Evolutionary conservation across 768 basidiomycete species (phyloP).

Genomic region (Macrolepiota albuminosa): DNA sequence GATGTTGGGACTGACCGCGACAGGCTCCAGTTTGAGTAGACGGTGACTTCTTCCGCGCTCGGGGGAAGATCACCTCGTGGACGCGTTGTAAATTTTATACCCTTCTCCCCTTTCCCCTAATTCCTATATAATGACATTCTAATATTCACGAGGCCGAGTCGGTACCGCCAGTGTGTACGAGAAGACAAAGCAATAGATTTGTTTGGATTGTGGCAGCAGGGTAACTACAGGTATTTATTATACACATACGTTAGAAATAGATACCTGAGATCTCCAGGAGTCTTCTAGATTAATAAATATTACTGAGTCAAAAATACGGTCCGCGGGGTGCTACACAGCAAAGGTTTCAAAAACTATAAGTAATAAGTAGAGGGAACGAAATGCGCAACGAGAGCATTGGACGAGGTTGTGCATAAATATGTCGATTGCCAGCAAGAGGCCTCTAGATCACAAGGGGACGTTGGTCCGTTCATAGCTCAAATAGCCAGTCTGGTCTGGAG

Average conservation of each 20-base stretch:
- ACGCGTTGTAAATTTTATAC: conserved; percentile 6
- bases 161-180: conserved; percentile 3
- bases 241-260: conserved; percentile 20
- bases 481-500: conserved; percentile 48
- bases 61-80: conserved; percentile 10
- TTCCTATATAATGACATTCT: background rate
- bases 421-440: background rate
- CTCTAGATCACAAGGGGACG: conserved; percentile 25
- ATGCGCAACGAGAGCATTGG: background rate
- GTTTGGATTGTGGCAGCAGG: conserved; percentile 1
- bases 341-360: conserved; percentile 2
- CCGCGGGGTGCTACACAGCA: conserved; percentile 1
- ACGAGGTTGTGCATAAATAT: conserved; percentile 6
- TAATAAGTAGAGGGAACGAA: background rate
- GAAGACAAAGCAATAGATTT: background rate
- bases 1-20: conserved; percentile 18
- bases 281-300: conserved; percentile 7
- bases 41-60: conserved; percentile 12
- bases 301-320: conserved; percentile 8
- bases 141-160: conserved; percentile 7
- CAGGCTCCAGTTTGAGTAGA: conserved; percentile 37
- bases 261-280: conserved; percentile 14
- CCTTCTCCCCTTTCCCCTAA: background rate
- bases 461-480: conserved; percentile 43
- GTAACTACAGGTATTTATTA: conserved; percentile 10